These are phyloP conservation scores for Boletus rex-veris DNA, from an alignment of 768 basidiomycete genomes.

Conservation along the genomic window DNA sequence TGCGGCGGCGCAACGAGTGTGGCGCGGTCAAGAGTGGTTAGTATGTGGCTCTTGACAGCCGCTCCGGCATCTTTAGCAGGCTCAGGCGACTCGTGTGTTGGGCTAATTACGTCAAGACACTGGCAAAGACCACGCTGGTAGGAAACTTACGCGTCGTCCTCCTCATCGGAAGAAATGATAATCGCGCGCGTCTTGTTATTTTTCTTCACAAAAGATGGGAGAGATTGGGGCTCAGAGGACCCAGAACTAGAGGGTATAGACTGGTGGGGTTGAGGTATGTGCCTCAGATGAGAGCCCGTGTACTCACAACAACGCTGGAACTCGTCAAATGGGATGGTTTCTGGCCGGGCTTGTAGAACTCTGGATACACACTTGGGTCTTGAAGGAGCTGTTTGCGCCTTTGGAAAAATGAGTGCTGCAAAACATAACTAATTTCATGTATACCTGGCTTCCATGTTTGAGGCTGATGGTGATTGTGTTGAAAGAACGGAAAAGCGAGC, in stretches of 20 bases:
- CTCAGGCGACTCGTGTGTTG: constrained; percentile 1
- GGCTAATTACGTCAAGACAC: constrained; percentile 8
- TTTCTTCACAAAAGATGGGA: constrained; percentile 4
- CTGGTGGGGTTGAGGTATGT: constrained; percentile 8
- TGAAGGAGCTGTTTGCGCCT: constrained; percentile 29
- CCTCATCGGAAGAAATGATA: constrained; percentile 34
- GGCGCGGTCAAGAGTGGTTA: constrained; percentile 27
- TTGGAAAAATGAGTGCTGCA: background rate
- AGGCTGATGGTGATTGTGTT: background rate
- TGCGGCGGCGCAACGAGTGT: constrained; percentile 8
- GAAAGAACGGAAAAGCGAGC: background rate
- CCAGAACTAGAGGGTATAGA: constrained; percentile 24
- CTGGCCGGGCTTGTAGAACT: constrained; percentile 26
- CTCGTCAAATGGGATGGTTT: constrained; percentile 4
- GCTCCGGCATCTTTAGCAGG: background rate
- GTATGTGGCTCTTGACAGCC: constrained; percentile 13
- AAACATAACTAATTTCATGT: background rate
- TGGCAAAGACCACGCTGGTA: background rate
- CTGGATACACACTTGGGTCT: constrained; percentile 27
- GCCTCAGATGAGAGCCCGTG: background rate
- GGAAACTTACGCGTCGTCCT: constrained; percentile 13
- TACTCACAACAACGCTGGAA: constrained; percentile 23
- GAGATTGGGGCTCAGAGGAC: constrained; percentile 20
- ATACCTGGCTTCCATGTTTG: constrained; percentile 29
- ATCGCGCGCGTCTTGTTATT: constrained; percentile 11